These are phyloP conservation scores for Yamadazyma scolyti DNA, from an alignment of 805 yeast genomes.

Conservation along the genomic window DNA sequence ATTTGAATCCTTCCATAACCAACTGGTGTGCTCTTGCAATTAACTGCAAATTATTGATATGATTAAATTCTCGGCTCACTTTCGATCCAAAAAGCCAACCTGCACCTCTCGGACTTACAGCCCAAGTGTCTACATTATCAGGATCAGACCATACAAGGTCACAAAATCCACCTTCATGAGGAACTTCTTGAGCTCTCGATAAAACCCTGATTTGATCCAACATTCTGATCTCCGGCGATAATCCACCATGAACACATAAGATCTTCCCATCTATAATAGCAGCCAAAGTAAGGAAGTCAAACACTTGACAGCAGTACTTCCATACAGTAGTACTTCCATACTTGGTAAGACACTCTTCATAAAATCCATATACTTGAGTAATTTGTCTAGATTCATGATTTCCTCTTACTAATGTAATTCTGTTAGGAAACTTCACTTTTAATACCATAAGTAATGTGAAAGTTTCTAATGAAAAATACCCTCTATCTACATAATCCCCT, in stretches of 20 bases:
- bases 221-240: conserved; percentile 96
- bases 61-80: conserved; percentile 94
- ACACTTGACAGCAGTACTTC: conserved; percentile 95
- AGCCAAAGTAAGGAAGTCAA: conserved; percentile 88
- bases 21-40: conserved; percentile 97
- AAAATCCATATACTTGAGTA: conserved; percentile 98
- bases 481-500: conserved; percentile 97
- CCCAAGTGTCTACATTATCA: conserved; percentile 97
- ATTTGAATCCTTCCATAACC: conserved; percentile 97
- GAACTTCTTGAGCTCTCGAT: conserved; percentile 96
- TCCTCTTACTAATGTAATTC: conserved; percentile 92
- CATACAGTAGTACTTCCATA: conserved; percentile 94
- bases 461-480: conserved; percentile 93
- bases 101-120: conserved; percentile 96
- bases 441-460: conserved; percentile 91
- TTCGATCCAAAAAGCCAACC: conserved; percentile 96
- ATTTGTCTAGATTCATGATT: conserved; percentile 96
- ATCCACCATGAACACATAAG: conserved; percentile 95
- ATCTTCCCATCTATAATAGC: conserved; percentile 95
- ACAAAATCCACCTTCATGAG: conserved; percentile 98
- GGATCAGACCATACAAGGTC: conserved; percentile 98
- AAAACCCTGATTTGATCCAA: conserved; percentile 92
- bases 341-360: conserved; percentile 90
- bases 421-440: conserved; percentile 81
- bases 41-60: conserved; percentile 81